Base-by-base conservation (phyloP, 2,329 filamentous ascomycete genomes). In the Sporothrix sp. region DNA sequence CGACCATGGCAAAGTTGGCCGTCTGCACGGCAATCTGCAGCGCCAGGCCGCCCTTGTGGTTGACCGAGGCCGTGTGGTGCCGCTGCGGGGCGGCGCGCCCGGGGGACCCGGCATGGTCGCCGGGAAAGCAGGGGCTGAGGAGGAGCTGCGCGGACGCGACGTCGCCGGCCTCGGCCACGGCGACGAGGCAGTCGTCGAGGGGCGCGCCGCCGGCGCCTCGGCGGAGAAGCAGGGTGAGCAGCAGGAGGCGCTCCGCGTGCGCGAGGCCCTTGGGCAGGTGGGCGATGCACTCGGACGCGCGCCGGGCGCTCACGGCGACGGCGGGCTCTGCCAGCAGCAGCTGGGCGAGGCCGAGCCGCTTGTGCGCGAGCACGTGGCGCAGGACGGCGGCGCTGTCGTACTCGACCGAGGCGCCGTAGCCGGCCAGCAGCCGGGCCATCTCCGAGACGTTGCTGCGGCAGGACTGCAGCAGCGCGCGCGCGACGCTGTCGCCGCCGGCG, bases 381-480 rank as follows among this genome's bases (percentile, higher is more conserved):
- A 81, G 52, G 1, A 71, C 71, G 7, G 66, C 62, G 0, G 71
- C 75, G 43, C 75, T 70, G 35, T 77, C 69, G 52, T 74, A 74
- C 55, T 78, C 75, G 27, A 79, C 65, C 0, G 76, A 77, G 0
- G 75, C 75, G 7, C 75, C 75, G 50, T 79, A 72, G 3, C 63
- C 61, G 20, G 78, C 66, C 7, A 82, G 63, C n/a, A 81, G 63
- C 33, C 64, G 65, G 2, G 76, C 71, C 71, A 81, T 75, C 36
- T 78, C 74, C 51, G 73, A 67, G 53, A 74, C 78, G 38, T 73
- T 71, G 2, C 67, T 68, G 7, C 69, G 65, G 47, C 71, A 73
- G 0, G 76, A 73, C 28, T 71, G 65, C 7, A 73, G 62, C 1
- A 81, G 64, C 0, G 72, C 74, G 27, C 65, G 62, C 0, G 74